Evolutionary conservation across 139 green algal genomes (phyloP).

Genomic region (Chlamydomonas eustigma): DNA sequence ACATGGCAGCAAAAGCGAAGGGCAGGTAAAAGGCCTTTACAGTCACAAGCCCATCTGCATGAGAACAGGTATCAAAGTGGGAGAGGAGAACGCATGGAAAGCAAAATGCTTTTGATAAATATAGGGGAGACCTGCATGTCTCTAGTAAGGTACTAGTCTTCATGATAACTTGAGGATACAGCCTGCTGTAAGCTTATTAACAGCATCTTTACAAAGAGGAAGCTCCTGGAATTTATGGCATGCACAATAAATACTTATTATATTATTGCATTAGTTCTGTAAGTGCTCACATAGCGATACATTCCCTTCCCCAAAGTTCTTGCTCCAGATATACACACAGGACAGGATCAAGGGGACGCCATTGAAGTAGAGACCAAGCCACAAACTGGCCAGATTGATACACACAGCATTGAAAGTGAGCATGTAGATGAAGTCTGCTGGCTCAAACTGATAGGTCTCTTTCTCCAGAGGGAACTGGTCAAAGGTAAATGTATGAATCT

Average conservation of each 20-base stretch:
- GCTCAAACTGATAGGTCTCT: slow-evolving; percentile 48
- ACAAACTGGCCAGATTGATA: slow-evolving; percentile 11
- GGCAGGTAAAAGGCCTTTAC: slow-evolving; percentile 63
- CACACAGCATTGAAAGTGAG: slow-evolving; percentile 40
- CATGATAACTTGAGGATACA: too few species aligned
- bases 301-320: slow-evolving; percentile 40
- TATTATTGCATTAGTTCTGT: too few species aligned
- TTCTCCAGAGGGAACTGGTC: slow-evolving; percentile 39
- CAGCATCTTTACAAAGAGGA: too few species aligned
- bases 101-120: background rate
- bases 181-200: too few species aligned
- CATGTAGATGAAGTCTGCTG: slow-evolving; percentile 67
- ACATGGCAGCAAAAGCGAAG: slow-evolving; percentile 55
- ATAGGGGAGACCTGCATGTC: background rate
- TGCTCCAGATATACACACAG: slow-evolving; percentile 62
- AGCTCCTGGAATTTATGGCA: too few species aligned
- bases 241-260: too few species aligned
- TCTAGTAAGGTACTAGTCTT: background rate
- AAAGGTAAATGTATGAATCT: background rate
- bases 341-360: slow-evolving; percentile 46
- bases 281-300: slow-evolving; percentile 7
- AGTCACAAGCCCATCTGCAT: slow-evolving; percentile 1
- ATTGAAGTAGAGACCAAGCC: slow-evolving; percentile 20
- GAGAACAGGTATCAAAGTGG: background rate
- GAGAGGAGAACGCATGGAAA: background rate